Evolutionary conservation across 306 rosid genomes (phyloP), one percentile per base, ranked within the genome.

Genomic region (Vigna nakashimae): DNA sequence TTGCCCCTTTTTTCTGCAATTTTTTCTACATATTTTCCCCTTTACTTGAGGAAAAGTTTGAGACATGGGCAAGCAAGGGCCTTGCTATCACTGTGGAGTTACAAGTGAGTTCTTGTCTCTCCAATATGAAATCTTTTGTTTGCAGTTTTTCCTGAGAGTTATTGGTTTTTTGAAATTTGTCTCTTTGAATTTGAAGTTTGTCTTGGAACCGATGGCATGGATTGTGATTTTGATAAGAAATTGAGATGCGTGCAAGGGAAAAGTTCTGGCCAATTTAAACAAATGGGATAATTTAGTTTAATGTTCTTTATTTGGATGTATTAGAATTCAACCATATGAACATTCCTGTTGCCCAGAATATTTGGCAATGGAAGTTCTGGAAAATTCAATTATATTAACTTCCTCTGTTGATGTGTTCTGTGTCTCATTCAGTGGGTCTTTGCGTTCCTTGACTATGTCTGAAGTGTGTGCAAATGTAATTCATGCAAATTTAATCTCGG

Each of bases 11-110:
- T 85, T 86, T 78, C 78, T 53, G 87, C 74, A 68, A 77, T 79
- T 52, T 16, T 71, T 80, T 86, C 67, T 77, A 60, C 40, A 9
- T 65, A 40, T 28, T 77, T 65, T 26, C 80, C 80, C 71, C 79
- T 82, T 78, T 76, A 79, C 83, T 84, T 75, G 90, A 77, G 85
- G 79, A 56, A 87, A 87, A 85, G 79, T 77, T 83, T 82, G 84
- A 87, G 91, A 83, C 74, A 95, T 95, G 99, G 99, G 93, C 68
- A 95, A 95, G 87, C 97, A 92, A 73, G 97, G 99, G 1, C 99
- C 99, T 87, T 92, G 99, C 89, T 82, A 84, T 95, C 99, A 95
- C 98, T 95, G 99, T 92, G 98, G 99, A 91, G 99, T 95, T 86
- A 85, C 98, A 77, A 95, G 99, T 95, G 99, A 92, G 99, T 92